phyloP scores from a whole-genome alignment of 345 rosid species.

The Alliaria petiolata region DNA sequence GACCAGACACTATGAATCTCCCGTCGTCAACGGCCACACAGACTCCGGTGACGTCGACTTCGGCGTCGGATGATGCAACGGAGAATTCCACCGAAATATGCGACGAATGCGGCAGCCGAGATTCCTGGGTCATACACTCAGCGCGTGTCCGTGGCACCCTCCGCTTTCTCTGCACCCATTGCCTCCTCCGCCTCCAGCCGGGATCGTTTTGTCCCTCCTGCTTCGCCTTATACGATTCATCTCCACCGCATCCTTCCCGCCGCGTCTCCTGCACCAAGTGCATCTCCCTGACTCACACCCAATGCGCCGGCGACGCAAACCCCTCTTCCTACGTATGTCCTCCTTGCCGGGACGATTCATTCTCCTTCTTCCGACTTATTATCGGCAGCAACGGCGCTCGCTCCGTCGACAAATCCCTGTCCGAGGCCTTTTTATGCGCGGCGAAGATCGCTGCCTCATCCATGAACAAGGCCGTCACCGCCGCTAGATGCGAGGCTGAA shows the following conservation, averaged over 20 bases:
- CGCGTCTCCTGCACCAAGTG: conserved; percentile 58
- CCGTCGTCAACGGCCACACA: conserved; percentile 2
- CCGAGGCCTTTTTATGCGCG: conserved; percentile 52
- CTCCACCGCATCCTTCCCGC: conserved; percentile 45
- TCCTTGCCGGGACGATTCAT: conserved; percentile 41
- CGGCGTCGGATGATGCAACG: neutral
- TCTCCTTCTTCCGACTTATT: conserved; percentile 38
- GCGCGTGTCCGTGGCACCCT: conserved; percentile 46
- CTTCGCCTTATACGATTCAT: conserved; percentile 52
- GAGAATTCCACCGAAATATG: conserved; percentile 14
- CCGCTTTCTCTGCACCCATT: conserved; percentile 69
- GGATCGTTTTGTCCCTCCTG: conserved; percentile 67
- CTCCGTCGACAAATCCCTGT: conserved; percentile 39
- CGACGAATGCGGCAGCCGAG: conserved; percentile 41
- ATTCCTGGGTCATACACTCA: conserved; percentile 44
- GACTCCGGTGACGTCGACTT: conserved; percentile 9
- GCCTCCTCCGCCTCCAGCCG: conserved; percentile 66
- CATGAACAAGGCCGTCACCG: conserved; percentile 47
- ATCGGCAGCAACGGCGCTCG: neutral
- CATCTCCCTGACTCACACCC: conserved; percentile 54
- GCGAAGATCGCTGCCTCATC: conserved; percentile 51
- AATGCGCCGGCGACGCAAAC: conserved; percentile 44
- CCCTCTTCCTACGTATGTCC: conserved; percentile 45
- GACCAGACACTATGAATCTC: conserved; percentile 14
- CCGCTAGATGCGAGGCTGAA: conserved; percentile 45